phyloP scores from a whole-genome alignment of 192 early-diverging fungal genomes.

The Linnemannia elongata region DNA sequence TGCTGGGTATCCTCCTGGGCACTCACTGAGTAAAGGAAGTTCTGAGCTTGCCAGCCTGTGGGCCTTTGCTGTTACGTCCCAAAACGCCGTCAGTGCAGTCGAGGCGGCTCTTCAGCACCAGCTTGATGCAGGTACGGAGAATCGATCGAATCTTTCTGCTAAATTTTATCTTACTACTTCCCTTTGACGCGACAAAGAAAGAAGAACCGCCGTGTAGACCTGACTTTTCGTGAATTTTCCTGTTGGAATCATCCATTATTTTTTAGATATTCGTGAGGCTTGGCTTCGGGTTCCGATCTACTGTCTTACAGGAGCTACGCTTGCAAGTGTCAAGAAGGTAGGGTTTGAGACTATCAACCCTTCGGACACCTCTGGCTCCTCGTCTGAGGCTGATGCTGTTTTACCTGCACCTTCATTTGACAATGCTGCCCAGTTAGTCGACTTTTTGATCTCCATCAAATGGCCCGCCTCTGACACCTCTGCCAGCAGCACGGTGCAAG shows the following conservation, averaged over 20 bases:
- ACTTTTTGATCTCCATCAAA: conserved; percentile 26
- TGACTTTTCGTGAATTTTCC: neutral
- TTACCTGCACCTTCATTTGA: conserved; percentile 9
- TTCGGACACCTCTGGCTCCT: neutral
- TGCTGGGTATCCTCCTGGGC: conserved; percentile 10
- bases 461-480: conserved; percentile 10
- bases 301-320: conserved; percentile 41
- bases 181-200: neutral
- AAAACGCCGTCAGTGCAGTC: conserved; percentile 31
- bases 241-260: neutral
- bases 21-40: neutral
- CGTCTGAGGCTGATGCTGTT: neutral
- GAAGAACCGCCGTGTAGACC: neutral
- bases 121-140: conserved; percentile 19
- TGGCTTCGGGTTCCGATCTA: conserved; percentile 45
- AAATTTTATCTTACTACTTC: neutral
- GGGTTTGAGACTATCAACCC: conserved; percentile 44
- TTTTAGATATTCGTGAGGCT: conserved; percentile 21
- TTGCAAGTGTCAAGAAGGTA: conserved; percentile 14
- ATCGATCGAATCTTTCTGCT: neutral
- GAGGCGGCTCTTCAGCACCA: conserved; percentile 25
- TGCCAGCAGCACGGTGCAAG: neutral
- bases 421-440: conserved; percentile 27
- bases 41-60: conserved; percentile 9
- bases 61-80: conserved; percentile 49